These are phyloP conservation scores for Coffea humblotiana DNA, from an alignment of 305 asterid genomes.

Conservation along the genomic window DNA sequence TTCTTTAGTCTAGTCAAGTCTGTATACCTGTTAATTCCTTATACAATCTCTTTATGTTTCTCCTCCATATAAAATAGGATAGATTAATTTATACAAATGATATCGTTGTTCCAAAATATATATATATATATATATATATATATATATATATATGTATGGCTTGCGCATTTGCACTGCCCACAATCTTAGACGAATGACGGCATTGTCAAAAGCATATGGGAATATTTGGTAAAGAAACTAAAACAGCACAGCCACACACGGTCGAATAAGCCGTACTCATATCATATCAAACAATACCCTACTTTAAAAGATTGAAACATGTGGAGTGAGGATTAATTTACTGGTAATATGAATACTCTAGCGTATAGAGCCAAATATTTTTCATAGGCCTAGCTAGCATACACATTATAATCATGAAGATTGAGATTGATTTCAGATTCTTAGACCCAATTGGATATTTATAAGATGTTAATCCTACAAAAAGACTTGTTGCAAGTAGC, in stretches of 20 bases:
- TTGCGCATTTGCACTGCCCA: too few species aligned
- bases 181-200: neutral
- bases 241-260: neutral
- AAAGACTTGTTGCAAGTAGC: neutral
- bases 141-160: too few species aligned
- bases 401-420: too few species aligned
- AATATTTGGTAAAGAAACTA: neutral
- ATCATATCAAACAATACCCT: neutral
- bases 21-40: too few species aligned
- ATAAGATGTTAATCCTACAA: neutral
- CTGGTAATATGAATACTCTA: neutral
- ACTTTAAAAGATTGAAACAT: neutral
- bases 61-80: too few species aligned
- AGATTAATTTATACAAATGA: too few species aligned
- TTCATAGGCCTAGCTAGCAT: neutral
- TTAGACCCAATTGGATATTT: neutral
- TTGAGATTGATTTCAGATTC: neutral
- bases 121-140: too few species aligned
- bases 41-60: too few species aligned
- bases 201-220: neutral
- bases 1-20: too few species aligned
- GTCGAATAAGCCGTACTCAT: neutral
- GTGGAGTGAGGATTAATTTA: neutral
- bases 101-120: too few species aligned
- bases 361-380: neutral